Conservation (phyloP, 164 flowering plant genomes). For the Magnolia kwangsiensis region DNA sequence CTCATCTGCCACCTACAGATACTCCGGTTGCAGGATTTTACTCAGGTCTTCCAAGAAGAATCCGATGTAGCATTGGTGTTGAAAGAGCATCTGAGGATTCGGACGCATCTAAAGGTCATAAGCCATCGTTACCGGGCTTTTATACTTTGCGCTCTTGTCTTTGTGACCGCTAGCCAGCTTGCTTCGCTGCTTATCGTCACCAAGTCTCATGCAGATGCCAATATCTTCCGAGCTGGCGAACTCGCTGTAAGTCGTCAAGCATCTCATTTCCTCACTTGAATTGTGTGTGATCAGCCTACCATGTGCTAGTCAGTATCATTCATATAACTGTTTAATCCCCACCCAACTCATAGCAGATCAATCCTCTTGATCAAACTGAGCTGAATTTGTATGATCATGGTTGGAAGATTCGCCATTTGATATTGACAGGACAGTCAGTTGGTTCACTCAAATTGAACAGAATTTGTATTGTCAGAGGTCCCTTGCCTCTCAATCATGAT, state of each 20-base stretch:
- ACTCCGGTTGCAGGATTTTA: conserved; percentile 77
- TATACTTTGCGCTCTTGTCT: conserved; percentile 46
- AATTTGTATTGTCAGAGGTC: too few relatives aligned
- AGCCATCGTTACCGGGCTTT: conserved; percentile 80
- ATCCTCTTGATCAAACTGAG: too few relatives aligned
- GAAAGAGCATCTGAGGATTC: conserved; percentile 71
- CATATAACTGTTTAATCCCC: not conserved
- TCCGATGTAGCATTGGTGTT: conserved; percentile 68
- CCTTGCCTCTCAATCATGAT: too few relatives aligned
- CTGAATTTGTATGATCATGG: too few relatives aligned
- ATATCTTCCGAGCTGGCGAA: conserved; percentile 64
- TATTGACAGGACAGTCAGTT: too few relatives aligned
- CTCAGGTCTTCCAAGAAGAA: conserved; percentile 62
- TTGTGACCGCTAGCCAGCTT: conserved; percentile 74
- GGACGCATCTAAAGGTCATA: conserved; percentile 69
- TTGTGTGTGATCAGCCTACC: not conserved
- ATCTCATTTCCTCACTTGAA: not conserved
- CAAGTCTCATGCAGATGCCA: conserved; percentile 36
- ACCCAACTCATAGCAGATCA: too few relatives aligned
- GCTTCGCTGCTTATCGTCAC: conserved; percentile 69
- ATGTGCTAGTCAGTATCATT: too few relatives aligned
- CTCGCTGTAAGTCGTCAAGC: conserved; percentile 54
- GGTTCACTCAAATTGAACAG: too few relatives aligned
- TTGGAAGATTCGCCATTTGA: too few relatives aligned
- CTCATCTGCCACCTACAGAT: conserved; percentile 86